Percentiles rank a stretch among this genome's conserved stretches.
Conservation (phyloP, 2,329 filamentous ascomycete species). For the Botrytis hyacinthi region DNA sequence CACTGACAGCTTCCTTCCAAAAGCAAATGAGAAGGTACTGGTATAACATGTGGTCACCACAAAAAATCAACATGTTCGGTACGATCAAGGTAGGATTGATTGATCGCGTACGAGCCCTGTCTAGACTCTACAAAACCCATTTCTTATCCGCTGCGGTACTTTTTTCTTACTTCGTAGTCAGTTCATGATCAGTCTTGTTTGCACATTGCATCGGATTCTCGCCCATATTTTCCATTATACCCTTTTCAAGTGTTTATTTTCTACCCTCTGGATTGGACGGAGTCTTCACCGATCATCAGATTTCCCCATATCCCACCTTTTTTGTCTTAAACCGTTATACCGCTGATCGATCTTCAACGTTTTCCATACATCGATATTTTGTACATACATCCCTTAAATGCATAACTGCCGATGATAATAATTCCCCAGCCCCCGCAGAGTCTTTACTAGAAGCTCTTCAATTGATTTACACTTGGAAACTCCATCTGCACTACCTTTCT, state of each 20-base stretch:
- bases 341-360: background rate
- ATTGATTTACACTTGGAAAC: background rate
- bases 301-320: conserved; percentile 16
- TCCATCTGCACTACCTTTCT: conserved; percentile 1
- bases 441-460: conserved; percentile 17
- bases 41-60: background rate
- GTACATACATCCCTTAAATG: conserved; percentile 12
- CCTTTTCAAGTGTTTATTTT: background rate
- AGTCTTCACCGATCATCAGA: conserved; percentile 12
- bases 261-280: background rate
- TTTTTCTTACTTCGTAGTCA: background rate
- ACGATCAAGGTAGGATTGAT: conserved; percentile 7
- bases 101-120: background rate
- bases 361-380: conserved; percentile 8
- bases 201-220: background rate
- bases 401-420: conserved; percentile 14
- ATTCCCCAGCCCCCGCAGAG: conserved; percentile 14
- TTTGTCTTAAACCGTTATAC: conserved; percentile 5
- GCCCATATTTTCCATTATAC: background rate
- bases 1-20: background rate
- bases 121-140: background rate
- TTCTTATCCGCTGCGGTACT: conserved; percentile 8
- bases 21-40: background rate
- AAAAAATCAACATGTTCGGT: background rate
- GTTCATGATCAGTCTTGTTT: background rate